Conservation (phyloP, 257 asterid genomes). For the Knoxia roxburghii region DNA sequence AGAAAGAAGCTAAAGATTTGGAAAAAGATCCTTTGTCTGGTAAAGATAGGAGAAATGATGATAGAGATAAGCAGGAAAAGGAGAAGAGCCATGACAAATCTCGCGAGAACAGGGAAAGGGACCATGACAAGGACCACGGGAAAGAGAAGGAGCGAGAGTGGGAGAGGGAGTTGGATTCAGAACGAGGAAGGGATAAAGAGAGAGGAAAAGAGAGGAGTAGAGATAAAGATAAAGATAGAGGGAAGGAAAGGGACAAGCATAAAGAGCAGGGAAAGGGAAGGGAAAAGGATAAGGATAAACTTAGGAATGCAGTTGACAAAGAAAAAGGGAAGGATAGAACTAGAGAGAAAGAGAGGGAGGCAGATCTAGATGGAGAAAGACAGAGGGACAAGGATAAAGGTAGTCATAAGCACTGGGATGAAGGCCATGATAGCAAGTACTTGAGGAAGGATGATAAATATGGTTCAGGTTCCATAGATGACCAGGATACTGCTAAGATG, state of each 20-base stretch:
- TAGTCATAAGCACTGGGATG: slow-evolving; percentile 54
- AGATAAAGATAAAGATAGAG: slow-evolving; percentile 55
- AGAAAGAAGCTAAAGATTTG: no score
- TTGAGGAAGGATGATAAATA: slow-evolving; percentile 36
- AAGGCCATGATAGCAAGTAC: slow-evolving; percentile 48
- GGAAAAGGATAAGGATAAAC: slow-evolving; percentile 47
- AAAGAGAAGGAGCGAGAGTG: slow-evolving; percentile 38
- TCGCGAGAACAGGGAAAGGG: slow-evolving; percentile 55
- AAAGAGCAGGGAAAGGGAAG: slow-evolving; percentile 25
- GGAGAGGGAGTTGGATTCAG: slow-evolving; percentile 44
- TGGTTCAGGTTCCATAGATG: slow-evolving; percentile 25
- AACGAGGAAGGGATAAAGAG: slow-evolving; percentile 44
- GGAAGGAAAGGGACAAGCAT: slow-evolving; percentile 41
- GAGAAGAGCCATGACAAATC: slow-evolving; percentile 46
- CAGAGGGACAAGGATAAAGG: slow-evolving; percentile 55
- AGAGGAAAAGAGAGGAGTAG: slow-evolving; percentile 52
- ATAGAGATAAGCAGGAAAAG: slow-evolving; percentile 54
- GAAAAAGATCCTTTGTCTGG: no score
- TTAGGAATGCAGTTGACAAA: slow-evolving; percentile 46
- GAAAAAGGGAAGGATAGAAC: slow-evolving; percentile 62
- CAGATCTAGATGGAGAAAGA: slow-evolving; percentile 57
- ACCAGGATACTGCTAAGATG: slow-evolving; percentile 24
- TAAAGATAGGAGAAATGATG: slow-evolving; percentile 70
- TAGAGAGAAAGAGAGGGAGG: slow-evolving; percentile 55
- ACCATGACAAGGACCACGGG: slow-evolving; percentile 50